Conservation (phyloP, 83 land plant genomes). For the Diphasiastrum complanatum region DNA sequence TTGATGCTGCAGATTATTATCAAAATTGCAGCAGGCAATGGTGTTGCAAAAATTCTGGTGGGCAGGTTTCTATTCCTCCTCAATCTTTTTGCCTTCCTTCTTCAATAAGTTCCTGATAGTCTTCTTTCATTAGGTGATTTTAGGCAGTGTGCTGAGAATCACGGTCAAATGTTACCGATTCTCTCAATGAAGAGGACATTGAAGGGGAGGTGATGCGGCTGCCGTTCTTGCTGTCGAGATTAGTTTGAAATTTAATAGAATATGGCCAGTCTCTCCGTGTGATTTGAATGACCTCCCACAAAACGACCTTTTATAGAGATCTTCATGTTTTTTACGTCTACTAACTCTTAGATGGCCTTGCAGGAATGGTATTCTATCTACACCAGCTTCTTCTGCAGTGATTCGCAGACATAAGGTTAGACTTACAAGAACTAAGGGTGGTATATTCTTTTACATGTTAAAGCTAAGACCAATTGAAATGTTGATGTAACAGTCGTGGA, state of each 20-base stretch:
- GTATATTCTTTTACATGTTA: not conserved
- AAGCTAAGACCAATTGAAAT: not conserved
- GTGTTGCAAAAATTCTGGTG: conserved; percentile 61
- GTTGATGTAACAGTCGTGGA: conserved; percentile 5
- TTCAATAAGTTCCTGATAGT: not conserved
- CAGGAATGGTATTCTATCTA: conserved; percentile 89
- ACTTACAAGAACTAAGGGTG: not conserved
- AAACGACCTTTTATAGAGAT: too few species aligned
- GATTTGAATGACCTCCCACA: too few species aligned
- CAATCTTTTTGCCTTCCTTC: not conserved
- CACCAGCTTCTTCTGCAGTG: conserved; percentile 94
- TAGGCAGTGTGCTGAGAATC: too few species aligned
- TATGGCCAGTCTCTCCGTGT: too few species aligned
- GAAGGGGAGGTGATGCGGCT: too few species aligned
- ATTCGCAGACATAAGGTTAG: conserved; percentile 70
- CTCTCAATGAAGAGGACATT: too few species aligned
- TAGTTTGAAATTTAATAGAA: not conserved
- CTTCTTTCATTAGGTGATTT: not conserved
- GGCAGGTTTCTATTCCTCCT: conserved; percentile 37
- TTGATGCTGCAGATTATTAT: conserved; percentile 11
- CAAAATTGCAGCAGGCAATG: conserved; percentile 8
- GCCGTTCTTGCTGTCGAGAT: too few species aligned
- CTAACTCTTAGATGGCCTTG: conserved; percentile 4
- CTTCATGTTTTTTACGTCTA: too few species aligned
- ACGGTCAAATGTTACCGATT: too few species aligned